phyloP scores from a whole-genome alignment of 225 moss, liverwort and hornwort species.

The Asterella californica region DNA sequence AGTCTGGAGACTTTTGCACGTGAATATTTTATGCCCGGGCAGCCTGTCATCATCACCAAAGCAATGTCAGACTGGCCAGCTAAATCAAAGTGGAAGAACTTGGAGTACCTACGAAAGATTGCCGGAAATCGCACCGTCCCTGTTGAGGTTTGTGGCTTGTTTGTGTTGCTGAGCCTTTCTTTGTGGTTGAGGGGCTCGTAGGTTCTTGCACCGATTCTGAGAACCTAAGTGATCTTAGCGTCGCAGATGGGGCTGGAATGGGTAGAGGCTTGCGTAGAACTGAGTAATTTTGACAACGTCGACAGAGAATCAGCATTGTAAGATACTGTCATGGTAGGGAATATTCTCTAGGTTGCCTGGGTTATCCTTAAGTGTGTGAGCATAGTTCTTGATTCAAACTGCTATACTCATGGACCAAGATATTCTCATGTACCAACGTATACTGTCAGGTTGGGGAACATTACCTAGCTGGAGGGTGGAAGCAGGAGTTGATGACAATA shows the following conservation, averaged over 20 bases:
- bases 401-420: too few species aligned
- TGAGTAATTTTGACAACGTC: background rate
- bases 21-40: conserved; percentile 59
- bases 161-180: background rate
- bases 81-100: conserved; percentile 72
- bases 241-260: background rate
- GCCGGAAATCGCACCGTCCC: conserved; percentile 91
- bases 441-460: conserved; percentile 81
- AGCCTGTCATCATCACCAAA: conserved; percentile 58
- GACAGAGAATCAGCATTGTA: background rate
- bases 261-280: background rate
- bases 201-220: background rate
- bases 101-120: conserved; percentile 53
- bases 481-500: conserved; percentile 96
- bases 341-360: background rate
- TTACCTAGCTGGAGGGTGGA: conserved; percentile 92
- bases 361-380: too few species aligned
- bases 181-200: background rate
- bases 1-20: conserved; percentile 73
- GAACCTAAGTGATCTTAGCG: background rate
- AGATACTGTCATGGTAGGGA: background rate
- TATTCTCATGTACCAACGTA: too few species aligned
- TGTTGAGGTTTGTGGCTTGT: conserved; percentile 58
- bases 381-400: too few species aligned
- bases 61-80: conserved; percentile 88